Percentiles rank a stretch among this genome's conserved stretches.
These are phyloP conservation scores for Colletotrichum shisoi DNA, from an alignment of 2,329 filamentous ascomycete species.

Conservation along the genomic window DNA sequence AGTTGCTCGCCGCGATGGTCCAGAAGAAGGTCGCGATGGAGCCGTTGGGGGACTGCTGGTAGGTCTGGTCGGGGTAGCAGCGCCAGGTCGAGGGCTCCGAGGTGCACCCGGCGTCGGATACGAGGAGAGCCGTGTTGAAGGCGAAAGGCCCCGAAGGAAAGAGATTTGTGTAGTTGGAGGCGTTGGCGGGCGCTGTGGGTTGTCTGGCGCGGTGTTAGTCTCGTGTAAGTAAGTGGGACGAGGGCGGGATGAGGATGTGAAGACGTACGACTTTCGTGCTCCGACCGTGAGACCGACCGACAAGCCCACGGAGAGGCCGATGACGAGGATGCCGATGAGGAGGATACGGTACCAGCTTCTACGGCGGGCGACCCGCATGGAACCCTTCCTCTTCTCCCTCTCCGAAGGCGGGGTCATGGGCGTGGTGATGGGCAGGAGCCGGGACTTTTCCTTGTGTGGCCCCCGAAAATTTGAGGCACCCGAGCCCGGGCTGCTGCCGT, in stretches of 20 bases:
- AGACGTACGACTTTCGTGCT: constrained; percentile 49
- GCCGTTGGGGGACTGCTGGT: constrained; percentile 48
- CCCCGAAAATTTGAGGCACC: constrained; percentile 20
- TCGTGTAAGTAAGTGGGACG: constrained; percentile 19
- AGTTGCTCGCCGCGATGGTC: constrained; percentile 60
- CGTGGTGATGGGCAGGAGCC: constrained; percentile 15
- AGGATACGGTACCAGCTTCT: constrained; percentile 50
- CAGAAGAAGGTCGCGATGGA: constrained; percentile 69
- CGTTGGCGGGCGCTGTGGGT: constrained; percentile 6
- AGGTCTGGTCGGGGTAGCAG: constrained; percentile 66
- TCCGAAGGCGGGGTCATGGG: background rate
- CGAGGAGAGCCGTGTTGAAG: constrained; percentile 65
- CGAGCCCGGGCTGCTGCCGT: constrained; percentile 17
- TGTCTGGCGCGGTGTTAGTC: constrained; percentile 19
- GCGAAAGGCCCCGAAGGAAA: constrained; percentile 72
- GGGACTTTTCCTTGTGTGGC: constrained; percentile 20
- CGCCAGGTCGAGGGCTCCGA: constrained; percentile 66
- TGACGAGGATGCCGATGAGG: constrained; percentile 44
- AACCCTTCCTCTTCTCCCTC: constrained; percentile 29
- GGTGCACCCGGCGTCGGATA: constrained; percentile 64
- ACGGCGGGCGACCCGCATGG: constrained; percentile 41
- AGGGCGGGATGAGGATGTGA: background rate
- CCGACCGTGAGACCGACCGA: constrained; percentile 54
- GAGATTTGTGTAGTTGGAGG: constrained; percentile 29
- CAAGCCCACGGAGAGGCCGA: constrained; percentile 49